Percentiles rank a stretch among this genome's conserved stretches.
Evolutionary conservation across 2,329 filamentous ascomycete genomes (phyloP).

Genomic region (Nemania serpens): DNA sequence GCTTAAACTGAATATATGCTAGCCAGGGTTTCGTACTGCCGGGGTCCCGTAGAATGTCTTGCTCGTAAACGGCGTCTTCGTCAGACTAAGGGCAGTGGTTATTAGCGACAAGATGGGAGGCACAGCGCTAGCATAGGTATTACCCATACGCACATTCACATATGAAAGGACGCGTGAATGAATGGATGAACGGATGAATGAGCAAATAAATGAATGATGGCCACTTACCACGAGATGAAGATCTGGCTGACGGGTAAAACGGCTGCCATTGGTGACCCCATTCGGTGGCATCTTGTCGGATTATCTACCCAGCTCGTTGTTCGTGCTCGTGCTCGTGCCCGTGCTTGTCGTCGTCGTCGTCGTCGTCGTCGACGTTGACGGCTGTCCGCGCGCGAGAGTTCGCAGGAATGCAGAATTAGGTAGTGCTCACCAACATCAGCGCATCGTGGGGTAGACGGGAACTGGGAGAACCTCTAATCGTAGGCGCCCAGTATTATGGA

Average conservation of each 20-base stretch:
- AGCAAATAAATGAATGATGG: neutral
- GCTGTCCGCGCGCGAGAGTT: conserved; percentile 30
- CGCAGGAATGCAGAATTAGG: conserved; percentile 24
- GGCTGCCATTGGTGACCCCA: conserved; percentile 39
- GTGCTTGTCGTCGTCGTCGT: conserved; percentile 7
- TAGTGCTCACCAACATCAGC: conserved; percentile 24
- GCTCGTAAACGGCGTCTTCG: conserved; percentile 94
- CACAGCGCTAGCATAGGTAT: too few species aligned
- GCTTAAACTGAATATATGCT: conserved; percentile 89
- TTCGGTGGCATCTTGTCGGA: conserved; percentile 40
- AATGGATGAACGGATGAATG: neutral
- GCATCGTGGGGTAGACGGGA: conserved; percentile 25
- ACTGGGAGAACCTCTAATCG: conserved; percentile 8
- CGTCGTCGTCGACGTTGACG: conserved; percentile 22
- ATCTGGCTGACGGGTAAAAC: conserved; percentile 47
- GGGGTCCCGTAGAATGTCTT: conserved; percentile 86
- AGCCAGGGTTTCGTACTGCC: conserved; percentile 93
- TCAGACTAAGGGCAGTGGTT: conserved; percentile 63
- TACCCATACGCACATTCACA: too few species aligned
- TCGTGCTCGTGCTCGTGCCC: neutral
- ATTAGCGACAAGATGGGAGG: conserved; percentile 30
- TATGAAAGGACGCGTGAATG: neutral
- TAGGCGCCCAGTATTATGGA: conserved; percentile 5
- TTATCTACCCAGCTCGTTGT: neutral
- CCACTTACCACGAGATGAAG: conserved; percentile 53